phyloP scores from a whole-genome alignment of 371 early-diverging fungal genomes.

The Rhizopus arrhizus region DNA sequence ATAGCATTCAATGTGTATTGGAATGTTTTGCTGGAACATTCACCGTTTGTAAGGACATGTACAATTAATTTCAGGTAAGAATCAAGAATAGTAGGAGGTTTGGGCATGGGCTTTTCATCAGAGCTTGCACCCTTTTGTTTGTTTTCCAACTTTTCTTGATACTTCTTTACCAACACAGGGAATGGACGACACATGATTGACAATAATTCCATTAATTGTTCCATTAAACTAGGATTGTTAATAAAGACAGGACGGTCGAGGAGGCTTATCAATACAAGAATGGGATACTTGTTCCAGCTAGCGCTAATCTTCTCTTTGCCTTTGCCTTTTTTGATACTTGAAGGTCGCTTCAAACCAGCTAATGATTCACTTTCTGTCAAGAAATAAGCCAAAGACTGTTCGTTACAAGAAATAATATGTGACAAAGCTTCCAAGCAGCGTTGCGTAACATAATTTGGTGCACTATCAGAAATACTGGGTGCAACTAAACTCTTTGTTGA shows the following conservation, averaged over 20 bases:
- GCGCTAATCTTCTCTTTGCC: conserved; percentile 59
- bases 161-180: conserved; percentile 57
- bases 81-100: conserved; percentile 75
- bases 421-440: conserved; percentile 85
- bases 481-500: conserved; percentile 2
- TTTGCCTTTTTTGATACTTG: conserved; percentile 66
- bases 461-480: conserved; percentile 42
- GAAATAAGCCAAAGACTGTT: conserved; percentile 70
- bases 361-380: conserved; percentile 73
- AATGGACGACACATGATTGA: conserved; percentile 75
- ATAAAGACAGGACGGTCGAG: conserved; percentile 83
- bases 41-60: conserved; percentile 86
- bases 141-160: conserved; percentile 45
- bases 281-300: conserved; percentile 75
- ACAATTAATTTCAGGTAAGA: conserved; percentile 81
- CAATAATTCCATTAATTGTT: conserved; percentile 87
- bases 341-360: conserved; percentile 46
- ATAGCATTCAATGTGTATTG: conserved; percentile 88
- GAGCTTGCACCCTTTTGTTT: conserved; percentile 39
- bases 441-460: conserved; percentile 84
- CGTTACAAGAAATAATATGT: conserved; percentile 70
- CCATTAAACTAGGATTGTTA: conserved; percentile 78
- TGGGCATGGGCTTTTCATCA: conserved; percentile 42
- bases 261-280: conserved; percentile 81
- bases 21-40: conserved; percentile 93